Evolutionary conservation across 139 green algal genomes (phyloP), one percentile per base, ranked within the genome.

Genomic region (Ostreobium quekettii): DNA sequence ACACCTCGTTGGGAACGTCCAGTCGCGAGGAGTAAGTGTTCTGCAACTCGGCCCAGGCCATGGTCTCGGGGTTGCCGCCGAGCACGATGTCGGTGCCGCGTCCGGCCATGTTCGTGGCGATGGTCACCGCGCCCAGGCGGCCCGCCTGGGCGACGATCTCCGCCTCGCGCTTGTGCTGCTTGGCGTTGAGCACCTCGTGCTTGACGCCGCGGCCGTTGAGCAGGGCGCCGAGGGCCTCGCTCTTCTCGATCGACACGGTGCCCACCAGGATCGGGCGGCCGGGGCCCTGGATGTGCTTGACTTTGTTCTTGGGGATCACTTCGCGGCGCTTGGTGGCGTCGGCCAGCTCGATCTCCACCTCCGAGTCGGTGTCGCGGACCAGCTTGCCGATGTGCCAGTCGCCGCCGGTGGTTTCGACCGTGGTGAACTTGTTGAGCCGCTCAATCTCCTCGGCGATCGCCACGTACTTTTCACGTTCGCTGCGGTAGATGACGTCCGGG

Each of bases 21-120:
- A n/a, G n/a, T n/a, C n/a, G n/a, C n/a, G n/a, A n/a, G n/a, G n/a
- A n/a, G n/a, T n/a, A n/a, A n/a, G n/a, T n/a, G n/a, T n/a, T 8
- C 26, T 58, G 15, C 11, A n/a, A n/a, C n/a, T n/a, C n/a, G n/a
- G n/a, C n/a, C n/a, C n/a, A n/a, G 0, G 77, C 79, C 3, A 86
- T 64, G 1, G 74, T 75, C 65, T 87, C 79, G 4, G 92, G 66
- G 70, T 97, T 97, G 57, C 93, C 93, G 0, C 93, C 93, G 42
- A 98, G 77, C 15, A 98, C 82, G 77, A 98, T 98, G 78, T 98
- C 93, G 3, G 93, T 98, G 61, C 93, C 93, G 7, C 93, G 78
- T 7, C 93, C 93, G 2, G 93, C 93, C 93, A 98, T 99, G 88
- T 97, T 97, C 60, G 93, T 99, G 42, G 93, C 87, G 31, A 98